Evolutionary conservation across 2,329 filamentous ascomycete genomes (phyloP), one percentile per base, ranked within the genome.

Genomic region (Bisporella sp.): DNA sequence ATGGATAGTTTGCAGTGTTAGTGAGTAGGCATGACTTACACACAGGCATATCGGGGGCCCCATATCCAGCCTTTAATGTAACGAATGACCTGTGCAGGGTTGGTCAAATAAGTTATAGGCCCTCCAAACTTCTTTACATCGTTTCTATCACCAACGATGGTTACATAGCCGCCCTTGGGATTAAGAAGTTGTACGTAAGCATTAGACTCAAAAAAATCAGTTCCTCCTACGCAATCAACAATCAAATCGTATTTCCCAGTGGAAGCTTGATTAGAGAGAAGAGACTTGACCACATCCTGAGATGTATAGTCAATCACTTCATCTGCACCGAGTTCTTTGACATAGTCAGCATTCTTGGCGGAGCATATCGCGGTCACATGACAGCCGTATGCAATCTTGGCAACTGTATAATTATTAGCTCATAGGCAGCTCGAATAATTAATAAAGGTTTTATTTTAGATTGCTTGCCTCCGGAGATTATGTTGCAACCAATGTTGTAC

Each of bases 191-290:
- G 43, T 31, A 53, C 39, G 61, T 62, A 30, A 7, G 61, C 60
- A 51, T 63, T 60, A 39, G 37, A 37, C 4, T 52, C 40, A 31
- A 63, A 45, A 6, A 63, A 46, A 9, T 63, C 61, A 5, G 51
- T 61, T 8, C 70, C 64, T 6, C 74, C 73, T 37, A 71, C 63
- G 47, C 61, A 64, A 46, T 64, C 60, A 41, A 63, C 49, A 4
- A 64, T 30, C 4, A 64, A 49, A 46, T 63, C 61, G 28, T 50
- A 59, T 21, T 56, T 44, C 31, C 47, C 31, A 28, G 33, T 43
- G 8, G 39, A 28, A 29, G 41, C 32, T 29, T 45, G 50, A 6
- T 28, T 35, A 5, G 56, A 47, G 12, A 57, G 44, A 30, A 62
- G 52, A 33, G 49, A 43, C 40, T 56, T 39, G 2, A 50, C 11